Evolutionary conservation across 176 grass and related monocot genomes (phyloP), one percentile per base, ranked within the genome.

Genomic region (Alloteropsis semialata): DNA sequence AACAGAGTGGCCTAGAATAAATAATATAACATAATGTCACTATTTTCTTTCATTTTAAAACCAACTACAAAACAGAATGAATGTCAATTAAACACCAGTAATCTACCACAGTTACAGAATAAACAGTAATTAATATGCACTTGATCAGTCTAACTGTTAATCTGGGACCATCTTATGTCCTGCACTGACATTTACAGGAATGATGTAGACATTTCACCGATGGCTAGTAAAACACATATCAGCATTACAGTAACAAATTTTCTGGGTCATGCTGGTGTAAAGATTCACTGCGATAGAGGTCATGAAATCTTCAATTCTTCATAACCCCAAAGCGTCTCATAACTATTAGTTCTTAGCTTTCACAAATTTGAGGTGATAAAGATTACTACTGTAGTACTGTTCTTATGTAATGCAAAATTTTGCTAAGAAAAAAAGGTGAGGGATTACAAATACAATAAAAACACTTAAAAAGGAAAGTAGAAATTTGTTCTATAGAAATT

Each of bases 401-500:
- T 89, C 33, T 24, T 80, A 68, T 57, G 17, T 24, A 74, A 33
- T 43, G 33, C 24, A 85, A 58, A 82, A 51, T 24, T 43, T 84
- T 57, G 30, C 66, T 67, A 51, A 60, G 8, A 48, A 41, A 36
- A 64, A 84, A 74, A 60, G 21, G 5, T 43, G 17, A 50, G n/a
- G 2, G 48, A 50, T n/a, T 69, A 51, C 27, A 44, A 81, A 41
- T 89, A 56, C 18, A 80, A 75, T 19, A 69, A 39, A 85, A 85
- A 44, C 37, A 76, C 19, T 70, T n/a, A 21, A 80, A 77, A 42
- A 83, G 57, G 28, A 41, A 36, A 42, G 53, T 38, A 43, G 6
- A 37, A 36, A 15, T 72, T 71, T 37, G 0, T 55, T 75, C n/a
- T 44, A 77, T 21, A 87, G 21, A 78, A 70, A 72, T 85, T 96